phyloP scores from a whole-genome alignment of 768 basidiomycete genomes.

The Pulveroboletus sp. region DNA sequence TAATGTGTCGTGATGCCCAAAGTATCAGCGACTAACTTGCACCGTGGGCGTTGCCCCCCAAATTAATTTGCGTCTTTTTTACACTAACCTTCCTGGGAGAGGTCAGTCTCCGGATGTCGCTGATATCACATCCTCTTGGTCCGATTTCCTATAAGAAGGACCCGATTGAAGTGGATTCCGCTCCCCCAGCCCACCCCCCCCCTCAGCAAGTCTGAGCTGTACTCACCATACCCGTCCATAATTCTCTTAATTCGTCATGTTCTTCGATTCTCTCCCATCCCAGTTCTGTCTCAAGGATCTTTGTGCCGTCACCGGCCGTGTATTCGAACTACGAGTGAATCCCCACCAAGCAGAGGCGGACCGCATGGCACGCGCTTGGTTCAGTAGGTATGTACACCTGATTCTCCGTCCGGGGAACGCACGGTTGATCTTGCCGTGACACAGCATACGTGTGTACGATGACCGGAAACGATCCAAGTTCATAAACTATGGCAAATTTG shows the following conservation, averaged over 20 bases:
- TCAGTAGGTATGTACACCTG: slow-evolving; percentile 23
- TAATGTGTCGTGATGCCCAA: slow-evolving; percentile 29
- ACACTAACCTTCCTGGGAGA: slow-evolving; percentile 17
- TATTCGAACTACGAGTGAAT: slow-evolving; percentile 34
- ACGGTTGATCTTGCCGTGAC: background rate
- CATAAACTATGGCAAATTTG: slow-evolving; percentile 35
- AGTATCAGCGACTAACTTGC: slow-evolving; percentile 26
- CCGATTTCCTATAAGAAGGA: slow-evolving; percentile 30
- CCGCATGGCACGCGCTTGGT: slow-evolving; percentile 31
- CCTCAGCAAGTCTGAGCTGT: slow-evolving; percentile 28
- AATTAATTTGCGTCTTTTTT: slow-evolving; percentile 27
- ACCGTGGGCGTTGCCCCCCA: slow-evolving; percentile 20
- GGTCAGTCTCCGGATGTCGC: slow-evolving; percentile 16
- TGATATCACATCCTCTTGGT: slow-evolving; percentile 15
- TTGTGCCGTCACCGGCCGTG: slow-evolving; percentile 32
- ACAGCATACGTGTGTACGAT: slow-evolving; percentile 32
- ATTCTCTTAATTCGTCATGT: slow-evolving; percentile 24
- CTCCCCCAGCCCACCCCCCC: slow-evolving; percentile 8
- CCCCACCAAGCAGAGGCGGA: slow-evolving; percentile 33
- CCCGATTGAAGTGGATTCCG: slow-evolving; percentile 1
- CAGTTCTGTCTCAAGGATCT: slow-evolving; percentile 35
- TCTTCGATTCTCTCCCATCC: slow-evolving; percentile 29
- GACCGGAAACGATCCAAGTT: slow-evolving; percentile 33
- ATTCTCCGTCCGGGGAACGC: background rate
- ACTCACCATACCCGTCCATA: slow-evolving; percentile 12